These are phyloP conservation scores for Vitis hybrid DNA, from an alignment of 177 flowering plant genomes.

Conservation along the genomic window DNA sequence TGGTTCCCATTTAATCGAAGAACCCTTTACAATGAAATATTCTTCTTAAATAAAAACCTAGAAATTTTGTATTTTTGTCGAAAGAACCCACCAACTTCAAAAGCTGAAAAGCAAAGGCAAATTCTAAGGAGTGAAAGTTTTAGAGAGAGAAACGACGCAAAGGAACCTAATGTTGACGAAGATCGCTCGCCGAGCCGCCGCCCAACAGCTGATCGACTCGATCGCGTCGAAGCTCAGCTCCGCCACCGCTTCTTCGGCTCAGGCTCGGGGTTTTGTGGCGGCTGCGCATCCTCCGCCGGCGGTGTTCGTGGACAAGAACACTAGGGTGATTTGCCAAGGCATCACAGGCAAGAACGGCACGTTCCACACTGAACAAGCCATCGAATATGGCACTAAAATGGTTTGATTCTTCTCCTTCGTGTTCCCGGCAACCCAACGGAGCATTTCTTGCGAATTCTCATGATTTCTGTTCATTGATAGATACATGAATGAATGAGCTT, in stretches of 20 bases:
- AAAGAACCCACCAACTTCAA: no score
- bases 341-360: slow-evolving; percentile 97
- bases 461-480: no score
- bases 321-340: slow-evolving; percentile 94
- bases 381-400: slow-evolving; percentile 98
- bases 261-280: slow-evolving; percentile 46
- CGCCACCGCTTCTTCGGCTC: slow-evolving; percentile 10
- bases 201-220: slow-evolving; percentile 28
- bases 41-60: no score
- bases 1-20: no score
- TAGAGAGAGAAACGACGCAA: no score
- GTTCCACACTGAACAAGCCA: slow-evolving; percentile 98
- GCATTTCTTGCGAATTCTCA: no score
- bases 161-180: no score
- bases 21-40: no score
- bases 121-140: no score
- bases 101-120: no score
- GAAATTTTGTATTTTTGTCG: no score
- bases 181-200: slow-evolving; percentile 37
- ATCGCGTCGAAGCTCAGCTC: slow-evolving; percentile 20
- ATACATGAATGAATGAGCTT: not conserved
- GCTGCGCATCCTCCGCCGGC: slow-evolving; percentile 71
- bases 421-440: no score
- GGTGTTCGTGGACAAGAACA: slow-evolving; percentile 93
- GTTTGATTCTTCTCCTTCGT: slow-evolving; percentile 7